These are phyloP conservation scores for Kokia cookei DNA, from an alignment of 441 rosid species.

Conservation along the genomic window DNA sequence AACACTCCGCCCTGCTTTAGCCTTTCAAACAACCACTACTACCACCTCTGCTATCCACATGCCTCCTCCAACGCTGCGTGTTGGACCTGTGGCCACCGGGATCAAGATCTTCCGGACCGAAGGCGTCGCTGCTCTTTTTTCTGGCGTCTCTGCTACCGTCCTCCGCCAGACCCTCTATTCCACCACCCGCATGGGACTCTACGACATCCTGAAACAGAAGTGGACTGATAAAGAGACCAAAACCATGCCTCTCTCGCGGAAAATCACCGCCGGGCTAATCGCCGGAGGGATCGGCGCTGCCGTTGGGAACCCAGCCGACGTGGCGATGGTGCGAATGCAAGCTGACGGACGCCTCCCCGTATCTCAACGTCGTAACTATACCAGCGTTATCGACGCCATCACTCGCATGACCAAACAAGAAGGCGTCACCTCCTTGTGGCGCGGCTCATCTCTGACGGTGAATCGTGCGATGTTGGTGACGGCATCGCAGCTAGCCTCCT, in stretches of 20 bases:
- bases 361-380: conserved; percentile 41
- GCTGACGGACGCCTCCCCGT: conserved; percentile 51
- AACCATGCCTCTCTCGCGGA: conserved; percentile 28
- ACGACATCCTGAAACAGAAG: conserved; percentile 40
- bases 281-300: conserved; percentile 48
- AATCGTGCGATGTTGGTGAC: conserved; percentile 58
- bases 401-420: conserved; percentile 40
- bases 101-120: conserved; percentile 38
- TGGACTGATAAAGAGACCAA: conserved; percentile 35
- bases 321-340: conserved; percentile 61
- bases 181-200: conserved; percentile 56
- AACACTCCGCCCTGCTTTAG: conserved; percentile 32
- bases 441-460: conserved; percentile 45
- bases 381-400: conserved; percentile 46
- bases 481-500: conserved; percentile 52
- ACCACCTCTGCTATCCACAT: conserved; percentile 5
- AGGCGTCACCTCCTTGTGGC: conserved; percentile 44
- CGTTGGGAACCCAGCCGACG: conserved; percentile 53
- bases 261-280: conserved; percentile 36
- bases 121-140: conserved; percentile 39
- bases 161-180: conserved; percentile 52
- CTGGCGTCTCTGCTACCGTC: conserved; percentile 56
- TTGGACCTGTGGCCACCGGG: conserved; percentile 36
- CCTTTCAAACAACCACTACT: conserved; percentile 17
- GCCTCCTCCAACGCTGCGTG: conserved; percentile 18